These are phyloP conservation scores for Elasticomyces elasticus DNA, from an alignment of 495 filamentous ascomycete genomes.

Conservation along the genomic window DNA sequence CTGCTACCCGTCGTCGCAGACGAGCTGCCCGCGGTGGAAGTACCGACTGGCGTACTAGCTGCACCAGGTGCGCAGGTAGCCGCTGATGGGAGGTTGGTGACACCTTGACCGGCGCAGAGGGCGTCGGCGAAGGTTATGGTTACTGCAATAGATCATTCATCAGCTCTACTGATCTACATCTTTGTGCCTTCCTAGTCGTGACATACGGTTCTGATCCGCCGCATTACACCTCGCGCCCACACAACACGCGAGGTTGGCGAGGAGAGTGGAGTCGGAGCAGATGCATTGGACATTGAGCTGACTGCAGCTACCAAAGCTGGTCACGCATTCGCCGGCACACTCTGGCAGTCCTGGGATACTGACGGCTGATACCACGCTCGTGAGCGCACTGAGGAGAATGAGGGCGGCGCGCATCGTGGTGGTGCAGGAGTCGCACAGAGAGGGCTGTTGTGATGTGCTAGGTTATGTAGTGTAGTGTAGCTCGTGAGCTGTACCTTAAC, in stretches of 20 bases:
- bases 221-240: constrained; percentile 44
- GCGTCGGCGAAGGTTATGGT: constrained; percentile 41
- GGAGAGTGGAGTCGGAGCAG: constrained; percentile 50
- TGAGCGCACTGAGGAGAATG: constrained; percentile 1
- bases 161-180: not conserved
- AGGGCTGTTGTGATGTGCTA: not conserved
- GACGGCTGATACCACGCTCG: not conserved
- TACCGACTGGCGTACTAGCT: constrained; percentile 5
- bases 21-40: constrained; percentile 3
- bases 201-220: constrained; percentile 47
- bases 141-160: constrained; percentile 27
- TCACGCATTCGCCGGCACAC: constrained; percentile 27
- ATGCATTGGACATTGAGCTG: constrained; percentile 54
- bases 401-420: constrained; percentile 3
- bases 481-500: not conserved
- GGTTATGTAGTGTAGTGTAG: not conserved
- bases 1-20: constrained; percentile 6
- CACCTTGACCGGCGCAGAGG: constrained; percentile 37
- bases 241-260: constrained; percentile 58
- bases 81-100: constrained; percentile 24
- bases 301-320: constrained; percentile 43
- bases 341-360: constrained; percentile 10
- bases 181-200: not conserved
- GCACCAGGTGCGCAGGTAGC: constrained; percentile 25
- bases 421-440: not conserved